Percentiles rank a stretch among this genome's conserved stretches.
Conservation (phyloP, 2,329 filamentous ascomycete species). For the Penicillium sp. region DNA sequence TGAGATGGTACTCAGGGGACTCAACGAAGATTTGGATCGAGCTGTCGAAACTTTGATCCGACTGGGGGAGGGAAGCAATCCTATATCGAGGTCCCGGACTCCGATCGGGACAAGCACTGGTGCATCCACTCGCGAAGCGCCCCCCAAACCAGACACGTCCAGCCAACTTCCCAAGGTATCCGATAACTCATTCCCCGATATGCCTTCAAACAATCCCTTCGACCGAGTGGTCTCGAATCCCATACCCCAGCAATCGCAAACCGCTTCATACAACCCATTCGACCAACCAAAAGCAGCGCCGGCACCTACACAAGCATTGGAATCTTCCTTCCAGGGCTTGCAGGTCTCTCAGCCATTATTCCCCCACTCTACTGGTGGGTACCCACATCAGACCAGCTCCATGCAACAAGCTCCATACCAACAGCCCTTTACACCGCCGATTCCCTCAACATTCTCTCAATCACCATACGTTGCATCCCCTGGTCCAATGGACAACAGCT, state of each 20-base stretch:
- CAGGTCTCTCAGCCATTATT: slow-evolving; percentile 71
- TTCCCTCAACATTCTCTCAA: slow-evolving; percentile 38
- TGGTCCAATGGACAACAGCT: slow-evolving; percentile 34
- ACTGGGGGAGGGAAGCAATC: slow-evolving; percentile 67
- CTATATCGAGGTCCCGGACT: slow-evolving; percentile 57
- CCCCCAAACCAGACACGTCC: slow-evolving; percentile 39
- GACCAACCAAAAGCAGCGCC: slow-evolving; percentile 43
- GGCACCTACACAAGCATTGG: slow-evolving; percentile 48
- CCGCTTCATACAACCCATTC: slow-evolving; percentile 68
- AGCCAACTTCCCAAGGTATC: slow-evolving; percentile 27
- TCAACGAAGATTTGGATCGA: slow-evolving; percentile 82
- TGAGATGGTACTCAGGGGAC: slow-evolving; percentile 74
- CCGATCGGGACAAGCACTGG: slow-evolving; percentile 42
- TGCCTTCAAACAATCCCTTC: slow-evolving; percentile 62
- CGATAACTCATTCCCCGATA: slow-evolving; percentile 7
- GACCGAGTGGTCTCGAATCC: slow-evolving; percentile 53
- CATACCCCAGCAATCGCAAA: slow-evolving; percentile 27
- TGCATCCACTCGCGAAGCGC: slow-evolving; percentile 20
- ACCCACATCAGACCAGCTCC: slow-evolving; percentile 45
- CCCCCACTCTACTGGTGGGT: slow-evolving; percentile 72
- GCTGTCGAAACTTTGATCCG: slow-evolving; percentile 82
- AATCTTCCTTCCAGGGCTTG: slow-evolving; percentile 74
- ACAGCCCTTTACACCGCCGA: slow-evolving; percentile 47
- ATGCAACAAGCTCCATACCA: slow-evolving; percentile 42
- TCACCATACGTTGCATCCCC: slow-evolving; percentile 35